A percentile compares a stretch with the other conserved stretches of the same genome.
Conservation (phyloP, 768 basidiomycete genomes). For the Pleurotus djamor region DNA sequence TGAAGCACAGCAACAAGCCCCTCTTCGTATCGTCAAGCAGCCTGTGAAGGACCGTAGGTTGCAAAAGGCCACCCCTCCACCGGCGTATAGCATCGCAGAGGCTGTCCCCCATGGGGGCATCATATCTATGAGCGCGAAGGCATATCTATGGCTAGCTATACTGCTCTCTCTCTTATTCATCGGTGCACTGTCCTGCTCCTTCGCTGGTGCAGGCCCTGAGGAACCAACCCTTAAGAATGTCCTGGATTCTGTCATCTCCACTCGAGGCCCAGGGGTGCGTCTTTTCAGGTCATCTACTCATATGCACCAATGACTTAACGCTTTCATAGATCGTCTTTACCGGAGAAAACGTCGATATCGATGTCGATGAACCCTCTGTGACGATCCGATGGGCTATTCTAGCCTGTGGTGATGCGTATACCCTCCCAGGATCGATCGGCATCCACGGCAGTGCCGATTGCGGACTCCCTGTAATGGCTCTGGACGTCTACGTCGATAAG, state of each 20-base stretch:
- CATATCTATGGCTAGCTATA: constrained; percentile 30
- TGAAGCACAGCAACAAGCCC: constrained; percentile 12
- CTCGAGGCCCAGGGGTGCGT: constrained; percentile 42
- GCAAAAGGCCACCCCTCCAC: background rate
- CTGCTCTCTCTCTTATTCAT: constrained; percentile 48
- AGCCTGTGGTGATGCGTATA: constrained; percentile 43
- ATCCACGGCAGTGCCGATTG: constrained; percentile 41
- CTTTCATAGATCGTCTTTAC: constrained; percentile 45
- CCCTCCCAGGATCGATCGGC: constrained; percentile 44
- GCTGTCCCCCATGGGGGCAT: background rate
- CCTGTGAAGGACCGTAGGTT: background rate
- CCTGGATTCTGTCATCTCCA: constrained; percentile 36
- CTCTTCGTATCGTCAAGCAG: constrained; percentile 3
- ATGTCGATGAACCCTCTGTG: constrained; percentile 55
- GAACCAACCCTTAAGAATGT: constrained; percentile 35
- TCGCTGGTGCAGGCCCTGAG: constrained; percentile 41
- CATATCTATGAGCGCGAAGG: background rate
- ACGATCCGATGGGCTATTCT: constrained; percentile 56
- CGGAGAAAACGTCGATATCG: constrained; percentile 57
- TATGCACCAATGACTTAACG: background rate
- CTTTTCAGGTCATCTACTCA: background rate
- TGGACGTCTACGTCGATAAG: constrained; percentile 51
- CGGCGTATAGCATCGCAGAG: background rate
- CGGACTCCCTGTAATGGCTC: constrained; percentile 40
- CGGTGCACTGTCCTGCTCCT: constrained; percentile 42